These are phyloP conservation scores for Claviceps digitariae DNA, from an alignment of 2,329 filamentous ascomycete species.

Conservation along the genomic window DNA sequence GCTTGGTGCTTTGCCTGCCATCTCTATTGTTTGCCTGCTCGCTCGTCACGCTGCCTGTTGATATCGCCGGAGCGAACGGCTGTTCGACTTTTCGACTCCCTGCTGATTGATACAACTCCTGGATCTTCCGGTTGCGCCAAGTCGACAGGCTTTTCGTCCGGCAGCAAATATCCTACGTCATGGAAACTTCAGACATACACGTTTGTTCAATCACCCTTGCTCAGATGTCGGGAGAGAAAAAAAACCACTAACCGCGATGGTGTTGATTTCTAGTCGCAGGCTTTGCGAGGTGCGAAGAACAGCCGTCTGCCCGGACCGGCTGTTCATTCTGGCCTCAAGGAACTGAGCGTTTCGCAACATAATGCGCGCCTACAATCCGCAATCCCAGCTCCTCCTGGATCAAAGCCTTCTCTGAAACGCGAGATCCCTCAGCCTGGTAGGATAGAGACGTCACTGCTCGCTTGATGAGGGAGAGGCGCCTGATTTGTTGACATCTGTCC, in stretches of 20 bases:
- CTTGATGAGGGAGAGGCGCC: background rate
- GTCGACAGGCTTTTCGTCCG: constrained; percentile 5
- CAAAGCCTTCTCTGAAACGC: constrained; percentile 35
- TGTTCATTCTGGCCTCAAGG: constrained; percentile 25
- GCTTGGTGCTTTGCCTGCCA: background rate
- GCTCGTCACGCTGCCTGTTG: constrained; percentile 13
- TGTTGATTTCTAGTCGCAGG: constrained; percentile 8
- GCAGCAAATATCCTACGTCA: constrained; percentile 14
- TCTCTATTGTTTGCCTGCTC: constrained; percentile 2
- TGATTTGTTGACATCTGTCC: constrained; percentile 8
- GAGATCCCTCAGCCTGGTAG: constrained; percentile 31
- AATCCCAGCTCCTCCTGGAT: constrained; percentile 24
- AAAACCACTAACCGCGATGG: background rate
- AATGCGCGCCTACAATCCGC: constrained; percentile 37
- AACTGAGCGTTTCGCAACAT: constrained; percentile 47
- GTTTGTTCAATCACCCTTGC: constrained; percentile 9
- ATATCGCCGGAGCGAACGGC: constrained; percentile 20
- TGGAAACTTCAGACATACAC: constrained; percentile 20
- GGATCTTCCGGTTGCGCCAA: background rate
- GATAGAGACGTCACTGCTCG: background rate
- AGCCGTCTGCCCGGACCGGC: constrained; percentile 20
- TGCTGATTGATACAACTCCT: constrained; percentile 4
- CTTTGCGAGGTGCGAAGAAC: constrained; percentile 17
- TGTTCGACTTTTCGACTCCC: constrained; percentile 20
- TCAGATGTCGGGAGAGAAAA: background rate